These are phyloP conservation scores for California macrophylla DNA, from an alignment of 441 rosid genomes.

Conservation along the genomic window DNA sequence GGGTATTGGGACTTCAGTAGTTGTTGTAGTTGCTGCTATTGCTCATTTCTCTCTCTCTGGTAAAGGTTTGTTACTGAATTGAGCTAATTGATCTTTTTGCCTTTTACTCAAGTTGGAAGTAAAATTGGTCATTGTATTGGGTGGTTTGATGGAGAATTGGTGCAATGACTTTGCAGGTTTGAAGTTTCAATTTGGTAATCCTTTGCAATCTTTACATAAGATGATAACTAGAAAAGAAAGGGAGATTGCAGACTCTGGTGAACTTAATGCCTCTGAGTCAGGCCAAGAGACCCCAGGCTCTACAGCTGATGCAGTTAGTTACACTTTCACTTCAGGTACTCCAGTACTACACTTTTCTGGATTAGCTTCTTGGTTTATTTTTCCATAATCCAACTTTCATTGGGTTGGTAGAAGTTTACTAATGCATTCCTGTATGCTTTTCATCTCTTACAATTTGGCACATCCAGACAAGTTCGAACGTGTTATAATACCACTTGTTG, in stretches of 20 bases:
- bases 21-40: background rate
- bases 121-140: background rate
- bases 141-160: background rate
- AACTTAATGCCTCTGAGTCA: background rate
- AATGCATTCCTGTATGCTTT: background rate
- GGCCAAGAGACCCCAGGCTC: background rate
- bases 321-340: background rate
- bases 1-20: background rate
- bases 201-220: background rate
- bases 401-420: background rate
- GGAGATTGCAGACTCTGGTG: background rate
- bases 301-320: background rate
- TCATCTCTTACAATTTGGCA: constrained; percentile 19
- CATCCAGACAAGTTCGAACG: constrained; percentile 26
- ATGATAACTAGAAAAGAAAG: background rate
- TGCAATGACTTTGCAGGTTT: constrained; percentile 30
- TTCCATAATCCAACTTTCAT: background rate
- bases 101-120: constrained; percentile 52
- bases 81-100: background rate
- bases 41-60: background rate
- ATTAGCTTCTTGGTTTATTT: background rate
- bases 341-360: background rate
- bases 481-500: constrained; percentile 28
- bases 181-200: background rate
- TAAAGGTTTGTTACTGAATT: background rate